These are phyloP conservation scores for Stenogyne calaminthoides DNA, from an alignment of 305 asterid species.

Conservation along the genomic window DNA sequence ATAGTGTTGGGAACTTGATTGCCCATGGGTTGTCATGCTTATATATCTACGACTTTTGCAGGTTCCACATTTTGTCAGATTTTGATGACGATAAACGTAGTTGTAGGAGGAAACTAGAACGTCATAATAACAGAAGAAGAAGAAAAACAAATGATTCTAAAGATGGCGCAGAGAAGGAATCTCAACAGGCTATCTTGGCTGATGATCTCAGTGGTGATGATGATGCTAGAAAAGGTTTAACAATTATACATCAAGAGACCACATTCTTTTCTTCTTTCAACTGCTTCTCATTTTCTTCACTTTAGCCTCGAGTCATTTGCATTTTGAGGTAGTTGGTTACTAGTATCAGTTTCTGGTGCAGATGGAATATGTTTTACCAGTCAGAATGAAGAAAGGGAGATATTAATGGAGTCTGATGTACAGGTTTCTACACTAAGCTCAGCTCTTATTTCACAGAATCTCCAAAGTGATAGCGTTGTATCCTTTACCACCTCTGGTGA, in stretches of 20 bases:
- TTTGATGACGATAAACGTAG: constrained; percentile 94
- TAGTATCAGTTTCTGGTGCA: constrained; percentile 40
- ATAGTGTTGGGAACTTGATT: constrained; percentile 11
- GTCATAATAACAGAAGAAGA: constrained; percentile 86
- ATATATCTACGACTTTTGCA: constrained; percentile 39
- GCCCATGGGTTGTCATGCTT: constrained; percentile 15
- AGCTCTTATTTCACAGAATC: constrained; percentile 48
- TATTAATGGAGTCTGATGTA: constrained; percentile 59
- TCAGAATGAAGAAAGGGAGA: constrained; percentile 56
- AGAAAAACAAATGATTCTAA: constrained; percentile 72
- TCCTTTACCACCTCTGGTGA: constrained; percentile 54
- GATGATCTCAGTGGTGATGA: constrained; percentile 71
- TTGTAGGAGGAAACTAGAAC: constrained; percentile 92
- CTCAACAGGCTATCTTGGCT: constrained; percentile 41
- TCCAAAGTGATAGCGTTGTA: constrained; percentile 51
- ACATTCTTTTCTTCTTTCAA: constrained; percentile 6
- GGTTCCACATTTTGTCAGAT: constrained; percentile 84
- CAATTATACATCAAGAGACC: neutral
- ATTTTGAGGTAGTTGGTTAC: neutral
- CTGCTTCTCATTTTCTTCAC: constrained; percentile 4
- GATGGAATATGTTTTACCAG: constrained; percentile 48
- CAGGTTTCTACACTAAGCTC: constrained; percentile 47
- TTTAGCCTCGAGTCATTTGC: neutral
- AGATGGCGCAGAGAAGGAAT: constrained; percentile 49
- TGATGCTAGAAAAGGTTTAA: constrained; percentile 64